These are phyloP conservation scores for Dionaea muscipula DNA, from an alignment of 179 eudicot species.

Conservation along the genomic window DNA sequence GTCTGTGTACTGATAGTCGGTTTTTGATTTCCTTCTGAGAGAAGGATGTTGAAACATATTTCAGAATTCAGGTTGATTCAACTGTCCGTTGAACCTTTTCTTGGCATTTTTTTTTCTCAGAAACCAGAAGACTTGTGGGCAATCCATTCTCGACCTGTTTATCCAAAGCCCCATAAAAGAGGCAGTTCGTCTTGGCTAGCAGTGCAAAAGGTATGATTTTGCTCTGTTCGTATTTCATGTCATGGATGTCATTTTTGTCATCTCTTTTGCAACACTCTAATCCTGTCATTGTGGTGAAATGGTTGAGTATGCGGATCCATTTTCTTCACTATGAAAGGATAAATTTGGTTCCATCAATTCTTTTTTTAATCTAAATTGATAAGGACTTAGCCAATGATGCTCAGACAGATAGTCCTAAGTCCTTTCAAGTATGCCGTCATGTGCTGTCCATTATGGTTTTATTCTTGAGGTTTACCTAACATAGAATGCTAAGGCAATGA, in stretches of 20 bases:
- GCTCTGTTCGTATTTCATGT: not conserved
- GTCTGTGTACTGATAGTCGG: not conserved
- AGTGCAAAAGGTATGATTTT: slow-evolving; percentile 28
- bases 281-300: not conserved
- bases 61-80: not conserved
- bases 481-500: not conserved
- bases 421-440: too few relatives aligned
- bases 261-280: not conserved
- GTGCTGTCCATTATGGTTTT: too few relatives aligned
- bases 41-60: not conserved
- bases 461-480: not conserved
- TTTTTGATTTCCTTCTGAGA: not conserved
- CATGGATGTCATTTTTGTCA: not conserved
- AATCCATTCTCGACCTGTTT: slow-evolving; percentile 35
- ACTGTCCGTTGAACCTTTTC: slow-evolving; percentile 3
- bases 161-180: slow-evolving; percentile 38
- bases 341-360: too few relatives aligned
- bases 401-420: too few relatives aligned
- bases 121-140: slow-evolving; percentile 48
- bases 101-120: slow-evolving; percentile 19
- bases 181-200: slow-evolving; percentile 31
- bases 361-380: too few relatives aligned
- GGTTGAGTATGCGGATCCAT: not conserved
- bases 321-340: not conserved
- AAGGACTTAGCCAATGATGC: too few relatives aligned